Percentiles rank a stretch among this genome's conserved stretches.
phyloP scores from a whole-genome alignment of 2,329 filamentous ascomycete genomes.

The Triangularia setosa region DNA sequence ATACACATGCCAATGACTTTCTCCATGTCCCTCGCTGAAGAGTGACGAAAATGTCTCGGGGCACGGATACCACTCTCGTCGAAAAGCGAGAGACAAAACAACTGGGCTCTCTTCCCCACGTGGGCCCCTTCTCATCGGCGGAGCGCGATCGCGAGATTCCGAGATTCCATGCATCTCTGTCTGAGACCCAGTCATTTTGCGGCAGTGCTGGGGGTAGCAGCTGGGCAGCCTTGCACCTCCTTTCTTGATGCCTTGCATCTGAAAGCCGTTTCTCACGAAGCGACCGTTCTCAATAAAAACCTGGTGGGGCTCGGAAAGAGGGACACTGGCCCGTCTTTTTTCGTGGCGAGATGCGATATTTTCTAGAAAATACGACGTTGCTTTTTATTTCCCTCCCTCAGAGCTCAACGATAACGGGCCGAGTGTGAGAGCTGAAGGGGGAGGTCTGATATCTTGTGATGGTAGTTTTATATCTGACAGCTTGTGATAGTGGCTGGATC shows the following conservation, averaged over 20 bases:
- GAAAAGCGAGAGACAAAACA: neutral
- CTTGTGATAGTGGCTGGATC: neutral
- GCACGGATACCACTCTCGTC: neutral
- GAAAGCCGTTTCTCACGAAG: neutral
- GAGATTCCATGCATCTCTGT: constrained; percentile 1
- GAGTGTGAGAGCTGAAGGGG: neutral
- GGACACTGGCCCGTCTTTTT: constrained; percentile 10
- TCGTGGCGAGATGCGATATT: constrained; percentile 16
- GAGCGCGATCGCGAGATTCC: neutral
- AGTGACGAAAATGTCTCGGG: constrained; percentile 1
- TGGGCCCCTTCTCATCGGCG: neutral
- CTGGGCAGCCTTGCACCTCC: neutral
- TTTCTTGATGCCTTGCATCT: constrained; percentile 1
- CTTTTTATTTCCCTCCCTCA: neutral
- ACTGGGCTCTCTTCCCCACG: neutral
- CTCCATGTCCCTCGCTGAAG: neutral
- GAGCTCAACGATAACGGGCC: constrained; percentile 1
- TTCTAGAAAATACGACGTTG: constrained; percentile 12
- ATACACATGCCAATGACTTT: neutral
- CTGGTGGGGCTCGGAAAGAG: constrained; percentile 18
- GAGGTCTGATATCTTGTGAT: neutral
- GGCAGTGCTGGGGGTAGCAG: neutral
- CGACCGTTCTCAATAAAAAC: constrained; percentile 17
- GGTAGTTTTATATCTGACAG: neutral
- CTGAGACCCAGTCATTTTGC: constrained; percentile 1